phyloP scores from a whole-genome alignment of 371 early-diverging fungal species.

The Mortierella sp. region DNA sequence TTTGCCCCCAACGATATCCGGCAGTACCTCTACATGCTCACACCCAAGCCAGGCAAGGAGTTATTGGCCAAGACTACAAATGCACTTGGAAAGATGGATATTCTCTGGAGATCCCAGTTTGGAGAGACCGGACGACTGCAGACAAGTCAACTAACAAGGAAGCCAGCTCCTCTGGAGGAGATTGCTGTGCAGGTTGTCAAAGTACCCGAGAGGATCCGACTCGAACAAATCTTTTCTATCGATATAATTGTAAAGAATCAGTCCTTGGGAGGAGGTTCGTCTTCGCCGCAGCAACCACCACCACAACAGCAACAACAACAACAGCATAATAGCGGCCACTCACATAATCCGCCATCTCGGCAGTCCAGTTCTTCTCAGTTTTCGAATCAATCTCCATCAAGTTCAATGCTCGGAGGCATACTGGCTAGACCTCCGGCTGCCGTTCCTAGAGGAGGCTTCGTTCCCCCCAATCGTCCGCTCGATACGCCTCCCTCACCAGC shows the following conservation, averaged over 20 bases:
- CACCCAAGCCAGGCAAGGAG: constrained; percentile 70
- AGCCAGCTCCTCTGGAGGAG: constrained; percentile 80
- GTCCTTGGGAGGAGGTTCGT: constrained; percentile 16
- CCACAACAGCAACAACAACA: constrained; percentile 29
- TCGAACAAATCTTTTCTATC: constrained; percentile 78
- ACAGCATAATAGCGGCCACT: constrained; percentile 1
- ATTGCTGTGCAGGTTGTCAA: constrained; percentile 77
- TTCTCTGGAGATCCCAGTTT: constrained; percentile 90
- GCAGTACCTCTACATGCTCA: constrained; percentile 91
- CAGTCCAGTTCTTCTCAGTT: constrained; percentile 12
- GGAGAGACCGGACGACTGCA: constrained; percentile 92
- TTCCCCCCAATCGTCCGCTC: constrained; percentile 28
- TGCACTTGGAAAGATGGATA: constrained; percentile 93
- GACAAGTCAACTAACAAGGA: constrained; percentile 92
- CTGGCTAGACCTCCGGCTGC: constrained; percentile 47
- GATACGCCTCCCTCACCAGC: constrained; percentile 55
- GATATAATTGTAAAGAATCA: constrained; percentile 67
- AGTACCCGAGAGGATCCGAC: constrained; percentile 57
- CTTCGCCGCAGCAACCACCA: constrained; percentile 14
- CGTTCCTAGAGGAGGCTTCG: constrained; percentile 42
- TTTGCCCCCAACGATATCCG: constrained; percentile 85
- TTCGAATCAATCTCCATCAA: constrained; percentile 7
- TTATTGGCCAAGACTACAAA: constrained; percentile 78
- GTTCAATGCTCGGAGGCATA: constrained; percentile 14
- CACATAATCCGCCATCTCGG: constrained; percentile 18